Conservation (phyloP, 2,329 filamentous ascomycete species). For the Xylariomycetidae sp. region DNA sequence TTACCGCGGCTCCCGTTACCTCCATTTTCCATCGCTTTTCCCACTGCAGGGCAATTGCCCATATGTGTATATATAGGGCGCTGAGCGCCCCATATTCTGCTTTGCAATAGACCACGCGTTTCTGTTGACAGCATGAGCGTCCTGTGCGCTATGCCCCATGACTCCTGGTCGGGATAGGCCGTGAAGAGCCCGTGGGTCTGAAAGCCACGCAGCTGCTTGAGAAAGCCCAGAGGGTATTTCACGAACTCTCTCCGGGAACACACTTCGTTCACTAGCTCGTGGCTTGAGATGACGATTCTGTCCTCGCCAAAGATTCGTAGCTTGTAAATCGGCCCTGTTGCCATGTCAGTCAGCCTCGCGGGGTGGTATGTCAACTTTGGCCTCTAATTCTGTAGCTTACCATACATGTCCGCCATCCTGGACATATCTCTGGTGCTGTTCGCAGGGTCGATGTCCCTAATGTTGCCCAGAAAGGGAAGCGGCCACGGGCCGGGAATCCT, state of each 20-base stretch:
- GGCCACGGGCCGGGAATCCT: constrained; percentile 3
- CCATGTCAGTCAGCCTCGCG: too few species aligned
- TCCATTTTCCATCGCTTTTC: too few species aligned
- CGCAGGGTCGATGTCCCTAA: not conserved
- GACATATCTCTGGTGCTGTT: constrained; percentile 2
- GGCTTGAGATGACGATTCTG: constrained; percentile 4
- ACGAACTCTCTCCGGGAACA: constrained; percentile 1
- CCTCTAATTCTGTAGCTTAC: not conserved
- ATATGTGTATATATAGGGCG: too few species aligned
- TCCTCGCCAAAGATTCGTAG: constrained; percentile 4
- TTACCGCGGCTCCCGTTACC: too few species aligned
- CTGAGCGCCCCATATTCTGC: too few species aligned
- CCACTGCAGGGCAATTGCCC: too few species aligned
- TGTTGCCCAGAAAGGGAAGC: constrained; percentile 2
- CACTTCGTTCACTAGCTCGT: constrained; percentile 5
- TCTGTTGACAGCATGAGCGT: too few species aligned
- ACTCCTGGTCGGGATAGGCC: constrained; percentile 4
- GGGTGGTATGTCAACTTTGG: not conserved
- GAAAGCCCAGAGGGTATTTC: constrained; percentile 2
- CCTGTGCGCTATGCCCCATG: constrained; percentile 4
- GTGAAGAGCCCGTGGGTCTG: constrained; percentile 2
- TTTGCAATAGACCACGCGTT: too few species aligned
- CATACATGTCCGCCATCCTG: constrained; percentile 1
- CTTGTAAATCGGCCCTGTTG: constrained; percentile 5
- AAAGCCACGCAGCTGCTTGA: not conserved